These are phyloP conservation scores for Suillus ampliporus DNA, from an alignment of 768 basidiomycete species.

Conservation along the genomic window DNA sequence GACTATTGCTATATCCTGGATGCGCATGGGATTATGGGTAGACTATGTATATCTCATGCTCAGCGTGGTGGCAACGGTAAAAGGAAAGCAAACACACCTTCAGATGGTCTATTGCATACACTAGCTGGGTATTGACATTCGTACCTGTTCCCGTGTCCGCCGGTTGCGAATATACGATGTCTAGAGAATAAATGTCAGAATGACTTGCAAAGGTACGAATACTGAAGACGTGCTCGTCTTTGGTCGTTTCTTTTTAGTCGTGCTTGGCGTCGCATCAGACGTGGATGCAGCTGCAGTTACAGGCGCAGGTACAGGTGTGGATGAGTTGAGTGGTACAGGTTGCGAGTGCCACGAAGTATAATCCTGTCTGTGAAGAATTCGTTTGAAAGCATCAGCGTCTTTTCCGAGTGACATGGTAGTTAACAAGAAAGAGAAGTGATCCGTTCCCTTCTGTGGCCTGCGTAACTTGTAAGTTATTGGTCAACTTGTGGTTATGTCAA, in stretches of 20 bases:
- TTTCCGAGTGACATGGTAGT: slow-evolving; percentile 67
- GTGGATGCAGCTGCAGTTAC: slow-evolving; percentile 43
- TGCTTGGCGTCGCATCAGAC: neutral
- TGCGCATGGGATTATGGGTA: slow-evolving; percentile 79
- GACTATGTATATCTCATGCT: slow-evolving; percentile 43
- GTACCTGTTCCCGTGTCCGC: slow-evolving; percentile 82
- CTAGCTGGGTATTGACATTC: slow-evolving; percentile 86
- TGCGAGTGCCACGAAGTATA: slow-evolving; percentile 80
- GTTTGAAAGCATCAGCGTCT: slow-evolving; percentile 76
- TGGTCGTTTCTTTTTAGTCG: slow-evolving; percentile 56
- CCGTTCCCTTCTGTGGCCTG: neutral
- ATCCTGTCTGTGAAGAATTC: slow-evolving; percentile 65
- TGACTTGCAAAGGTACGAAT: slow-evolving; percentile 2
- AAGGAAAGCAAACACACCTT: slow-evolving; percentile 61
- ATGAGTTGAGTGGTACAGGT: slow-evolving; percentile 44
- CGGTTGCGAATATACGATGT: slow-evolving; percentile 85
- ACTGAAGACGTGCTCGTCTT: slow-evolving; percentile 59
- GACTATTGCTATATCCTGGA: slow-evolving; percentile 86
- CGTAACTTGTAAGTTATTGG: no score
- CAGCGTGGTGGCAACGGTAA: slow-evolving; percentile 18
- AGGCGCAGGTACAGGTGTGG: slow-evolving; percentile 35
- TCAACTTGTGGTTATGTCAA: no score
- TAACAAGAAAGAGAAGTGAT: neutral
- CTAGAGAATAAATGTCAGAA: slow-evolving; percentile 42
- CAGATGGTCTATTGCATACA: slow-evolving; percentile 82